Base-by-base conservation (phyloP, 768 basidiomycete genomes). In the Crepidotus variabilis region DNA sequence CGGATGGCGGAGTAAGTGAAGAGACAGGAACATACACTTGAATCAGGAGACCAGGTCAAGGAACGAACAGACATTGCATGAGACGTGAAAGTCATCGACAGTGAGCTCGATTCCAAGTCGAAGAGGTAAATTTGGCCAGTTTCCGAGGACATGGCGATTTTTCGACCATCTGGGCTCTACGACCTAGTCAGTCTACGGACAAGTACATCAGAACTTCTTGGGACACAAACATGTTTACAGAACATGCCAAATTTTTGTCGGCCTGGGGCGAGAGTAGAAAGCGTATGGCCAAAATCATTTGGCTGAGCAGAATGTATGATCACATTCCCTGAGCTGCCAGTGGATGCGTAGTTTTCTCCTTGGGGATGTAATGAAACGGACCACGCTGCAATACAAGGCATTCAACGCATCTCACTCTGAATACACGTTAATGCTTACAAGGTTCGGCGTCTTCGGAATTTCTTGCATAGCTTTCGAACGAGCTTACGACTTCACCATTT, bases 31-130 rank as follows among this genome's bases (percentile, higher is more conserved):
- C 84, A 58, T 66, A 95, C 94, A 69, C 85, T 90, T 1, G 88
- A 89, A 68, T 97, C 94, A 50, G 84, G 80, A 9, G 92, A 94
- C 94, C 94, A 98, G 7, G 90, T 82, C 2, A 97, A 70, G 0
- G 90, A 87, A 35, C 94, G 86, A 7, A 94, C 92, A 47, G 86
- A 81, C 87, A 94, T 92, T 9, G 92, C 93, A 69, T 98, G 94
- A 2, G 92, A 91, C 4, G 86, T 85, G 70, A 87, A 95, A 2
- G 88, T 90, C 2, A 83, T 76, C 0, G 79, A 71, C 46, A 96
- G 72, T 6, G 85, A 71, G 57, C 75, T 76, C 1, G 88, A 79
- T 66, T 90, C 87, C 36, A 89, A 68, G 68, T 96, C 94, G 59
- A 94, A 88, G 46, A 98, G 76, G 69, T 83, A 91, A 53, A 96